Evolutionary conservation across 1,284 basidiomycete species (phyloP).

Genomic region (Phellinidium pouzarii): DNA sequence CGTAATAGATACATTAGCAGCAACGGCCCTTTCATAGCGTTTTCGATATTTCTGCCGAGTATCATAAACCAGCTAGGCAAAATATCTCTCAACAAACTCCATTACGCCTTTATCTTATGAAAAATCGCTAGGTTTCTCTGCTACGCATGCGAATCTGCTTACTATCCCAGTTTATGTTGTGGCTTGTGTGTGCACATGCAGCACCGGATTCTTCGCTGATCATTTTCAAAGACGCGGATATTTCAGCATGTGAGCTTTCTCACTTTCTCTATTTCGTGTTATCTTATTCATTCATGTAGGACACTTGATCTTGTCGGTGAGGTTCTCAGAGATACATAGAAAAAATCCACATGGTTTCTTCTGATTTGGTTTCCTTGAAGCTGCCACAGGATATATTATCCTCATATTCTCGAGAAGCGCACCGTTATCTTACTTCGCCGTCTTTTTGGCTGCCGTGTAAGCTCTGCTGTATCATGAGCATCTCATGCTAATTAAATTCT

Average conservation of each 20-base stretch:
- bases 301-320: constrained; percentile 28
- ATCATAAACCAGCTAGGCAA: constrained; percentile 56
- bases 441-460: constrained; percentile 59
- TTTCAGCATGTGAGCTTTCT: constrained; percentile 49
- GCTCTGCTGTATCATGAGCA: constrained; percentile 19
- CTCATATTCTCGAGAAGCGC: constrained; percentile 54
- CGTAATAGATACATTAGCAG: constrained; percentile 43
- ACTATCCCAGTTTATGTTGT: constrained; percentile 65
- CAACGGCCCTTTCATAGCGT: constrained; percentile 65
- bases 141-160: constrained; percentile 65
- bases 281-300: not conserved
- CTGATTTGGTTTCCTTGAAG: constrained; percentile 32
- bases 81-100: not conserved
- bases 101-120: constrained; percentile 16
- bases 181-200: constrained; percentile 58
- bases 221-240: constrained; percentile 49
- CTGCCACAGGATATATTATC: constrained; percentile 56
- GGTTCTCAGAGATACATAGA: no score
- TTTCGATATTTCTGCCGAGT: constrained; percentile 65
- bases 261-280: constrained; percentile 1
- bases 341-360: not conserved
- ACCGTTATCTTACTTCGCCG: constrained; percentile 60
- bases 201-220: constrained; percentile 59
- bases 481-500: not conserved
- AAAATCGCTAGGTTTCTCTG: constrained; percentile 45